Base-by-base conservation (phyloP, 495 filamentous ascomycete genomes). In the Sabuloglossum arenarium region DNA sequence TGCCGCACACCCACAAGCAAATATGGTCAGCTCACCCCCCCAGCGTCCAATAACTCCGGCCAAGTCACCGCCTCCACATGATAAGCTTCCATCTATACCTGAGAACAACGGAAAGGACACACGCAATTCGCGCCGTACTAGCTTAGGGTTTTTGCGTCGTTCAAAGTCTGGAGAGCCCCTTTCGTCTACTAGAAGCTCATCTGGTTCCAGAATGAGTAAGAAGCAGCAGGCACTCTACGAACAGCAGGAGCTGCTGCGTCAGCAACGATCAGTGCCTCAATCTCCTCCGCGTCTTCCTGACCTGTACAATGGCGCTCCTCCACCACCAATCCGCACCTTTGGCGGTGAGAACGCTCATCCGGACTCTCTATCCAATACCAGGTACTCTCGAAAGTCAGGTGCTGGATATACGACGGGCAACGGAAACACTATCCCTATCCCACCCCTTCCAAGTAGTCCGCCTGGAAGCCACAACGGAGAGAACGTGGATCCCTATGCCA, bases 281-380 rank as follows among this genome's bases (percentile, higher is more conserved):
- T 75, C 85, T 55, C 80, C 88, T 34, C 90, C 91, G 43, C 82
- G 80, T 62, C 78, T 96, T 28, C 91, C 90, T 25, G 82, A 81
- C 57, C 75, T 94, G 56, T 77, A 77, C 64, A 76, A 76, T 63
- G 71, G 74, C 52, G 67, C 80, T 25, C 76, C 84, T 61, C 62
- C 79, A 45, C 75, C 79, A 25, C 71, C 76, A 61, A 74, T 88
- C 53, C 76, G 79, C 64, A 79, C 75, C 50, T 88, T 89, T 64
- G 85, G 86, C 58, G 83, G 82, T 55, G 69, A 73, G 46, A 80
- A 85, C 43, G 70, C 74, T 49, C 76, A 81, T 55, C 77, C 78
- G 27, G 84, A 86, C 58, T 82, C 76, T 61, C 68, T 82, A 56
- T 79, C 77, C 59, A 72, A 68, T 60, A 66, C 67, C 53, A 63